These are phyloP conservation scores for Solanum peruvianum DNA, from an alignment of 257 asterid genomes.

Conservation along the genomic window DNA sequence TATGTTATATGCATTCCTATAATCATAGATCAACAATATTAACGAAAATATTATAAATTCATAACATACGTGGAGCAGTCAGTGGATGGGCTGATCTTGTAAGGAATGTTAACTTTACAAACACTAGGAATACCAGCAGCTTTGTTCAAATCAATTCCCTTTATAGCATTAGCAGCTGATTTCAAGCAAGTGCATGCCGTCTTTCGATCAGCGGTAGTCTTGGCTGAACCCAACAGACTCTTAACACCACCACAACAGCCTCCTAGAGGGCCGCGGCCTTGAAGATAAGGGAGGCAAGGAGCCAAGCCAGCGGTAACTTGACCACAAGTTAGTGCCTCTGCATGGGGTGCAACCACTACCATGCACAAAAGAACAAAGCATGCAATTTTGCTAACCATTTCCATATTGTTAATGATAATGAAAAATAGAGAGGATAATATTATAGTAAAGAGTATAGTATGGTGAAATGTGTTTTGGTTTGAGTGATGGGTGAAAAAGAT, in stretches of 20 bases:
- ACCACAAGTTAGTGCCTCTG: slow-evolving; percentile 1
- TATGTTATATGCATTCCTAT: background rate
- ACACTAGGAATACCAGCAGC: slow-evolving; percentile 5
- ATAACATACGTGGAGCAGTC: slow-evolving; percentile 8
- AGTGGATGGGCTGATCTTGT: slow-evolving; percentile 10
- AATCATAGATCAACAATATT: background rate
- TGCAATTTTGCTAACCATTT: background rate
- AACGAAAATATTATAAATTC: background rate
- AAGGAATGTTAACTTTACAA: slow-evolving; percentile 2
- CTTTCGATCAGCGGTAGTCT: background rate
- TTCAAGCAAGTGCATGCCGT: slow-evolving; percentile 13
- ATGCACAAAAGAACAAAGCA: background rate
- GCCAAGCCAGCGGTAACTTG: background rate
- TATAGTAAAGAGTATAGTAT: background rate
- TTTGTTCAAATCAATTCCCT: background rate
- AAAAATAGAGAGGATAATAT: background rate
- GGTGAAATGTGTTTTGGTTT: background rate
- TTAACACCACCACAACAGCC: slow-evolving; percentile 4
- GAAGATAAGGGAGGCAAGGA: background rate
- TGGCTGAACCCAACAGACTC: background rate
- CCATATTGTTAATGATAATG: background rate
- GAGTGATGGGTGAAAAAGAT: background rate
- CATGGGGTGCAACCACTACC: slow-evolving; percentile 10
- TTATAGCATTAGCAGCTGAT: background rate
- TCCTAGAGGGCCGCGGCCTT: background rate